Percentiles rank a stretch among this genome's conserved stretches.
Evolutionary conservation across 2,329 filamentous ascomycete genomes (phyloP).

Genomic region (Aureobasidium vineae): DNA sequence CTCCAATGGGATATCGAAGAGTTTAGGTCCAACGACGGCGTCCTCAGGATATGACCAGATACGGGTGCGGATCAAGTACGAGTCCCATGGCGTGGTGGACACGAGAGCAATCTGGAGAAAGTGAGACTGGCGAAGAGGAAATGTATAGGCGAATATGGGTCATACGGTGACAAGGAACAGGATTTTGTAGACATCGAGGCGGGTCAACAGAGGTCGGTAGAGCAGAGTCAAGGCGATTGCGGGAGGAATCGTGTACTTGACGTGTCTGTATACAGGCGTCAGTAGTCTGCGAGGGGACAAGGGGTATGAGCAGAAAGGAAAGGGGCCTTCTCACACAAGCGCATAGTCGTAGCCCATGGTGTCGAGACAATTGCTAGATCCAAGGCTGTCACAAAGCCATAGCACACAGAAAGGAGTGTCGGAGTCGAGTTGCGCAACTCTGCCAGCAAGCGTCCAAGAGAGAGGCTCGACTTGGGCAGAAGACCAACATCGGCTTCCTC

Average conservation of each 20-base stretch:
- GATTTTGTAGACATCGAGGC: constrained; percentile 62
- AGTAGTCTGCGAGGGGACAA: constrained; percentile 14
- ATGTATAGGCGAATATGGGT: not conserved
- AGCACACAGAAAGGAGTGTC: not conserved
- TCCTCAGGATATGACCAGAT: constrained; percentile 70
- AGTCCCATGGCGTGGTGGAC: constrained; percentile 73
- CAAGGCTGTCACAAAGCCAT: constrained; percentile 13
- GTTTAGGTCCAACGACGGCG: constrained; percentile 61
- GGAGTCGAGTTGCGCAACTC: not conserved
- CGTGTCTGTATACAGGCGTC: constrained; percentile 50
- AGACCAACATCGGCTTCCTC: not conserved
- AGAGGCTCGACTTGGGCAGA: not conserved
- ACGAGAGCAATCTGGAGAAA: constrained; percentile 57
- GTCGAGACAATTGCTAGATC: constrained; percentile 3
- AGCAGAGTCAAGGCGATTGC: constrained; percentile 59
- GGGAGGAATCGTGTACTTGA: constrained; percentile 66
- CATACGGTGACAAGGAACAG: constrained; percentile 54
- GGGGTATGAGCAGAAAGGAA: constrained; percentile 4
- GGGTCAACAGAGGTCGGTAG: constrained; percentile 61
- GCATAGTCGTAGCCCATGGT: constrained; percentile 62
- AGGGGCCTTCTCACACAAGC: constrained; percentile 54
- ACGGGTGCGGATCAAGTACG: constrained; percentile 64
- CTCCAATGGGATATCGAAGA: constrained; percentile 66
- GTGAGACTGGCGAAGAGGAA: not conserved
- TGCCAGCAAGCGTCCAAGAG: not conserved